Percentiles rank a stretch among this genome's conserved stretches.
Conservation (phyloP, 345 rosid species). For the Lepidium africanum region DNA sequence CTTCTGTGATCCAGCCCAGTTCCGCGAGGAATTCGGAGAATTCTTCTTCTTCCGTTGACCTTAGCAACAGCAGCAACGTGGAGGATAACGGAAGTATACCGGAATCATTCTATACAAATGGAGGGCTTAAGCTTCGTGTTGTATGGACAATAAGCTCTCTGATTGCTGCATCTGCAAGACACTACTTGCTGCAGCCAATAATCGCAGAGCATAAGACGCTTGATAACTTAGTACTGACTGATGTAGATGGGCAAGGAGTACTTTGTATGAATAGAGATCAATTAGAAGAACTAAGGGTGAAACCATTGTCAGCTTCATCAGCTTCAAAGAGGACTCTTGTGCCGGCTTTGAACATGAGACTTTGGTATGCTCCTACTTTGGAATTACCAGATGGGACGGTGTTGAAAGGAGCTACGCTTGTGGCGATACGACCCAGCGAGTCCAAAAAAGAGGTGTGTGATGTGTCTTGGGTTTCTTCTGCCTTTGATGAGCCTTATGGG, state of each 20-base stretch:
- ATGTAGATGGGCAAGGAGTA: constrained; percentile 88
- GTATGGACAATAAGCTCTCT: constrained; percentile 95
- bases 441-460: constrained; percentile 64
- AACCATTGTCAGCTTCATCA: constrained; percentile 88
- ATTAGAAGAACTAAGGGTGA: constrained; percentile 81
- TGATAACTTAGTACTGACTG: constrained; percentile 67
- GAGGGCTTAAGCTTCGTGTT: constrained; percentile 84
- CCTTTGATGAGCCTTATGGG: constrained; percentile 77
- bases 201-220: constrained; percentile 87
- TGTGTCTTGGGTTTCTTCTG: constrained; percentile 69
- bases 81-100: constrained; percentile 92
- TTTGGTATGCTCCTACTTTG: constrained; percentile 88
- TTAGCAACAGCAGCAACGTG: background rate
- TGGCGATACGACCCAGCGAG: constrained; percentile 89
- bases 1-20: constrained; percentile 38
- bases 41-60: background rate
- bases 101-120: constrained; percentile 89
- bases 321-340: constrained; percentile 95
- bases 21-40: constrained; percentile 15
- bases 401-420: constrained; percentile 81
- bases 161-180: constrained; percentile 97
- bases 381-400: constrained; percentile 80
- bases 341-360: constrained; percentile 88
- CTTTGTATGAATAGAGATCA: constrained; percentile 83
- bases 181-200: constrained; percentile 80